Percentiles rank a stretch among this genome's conserved stretches.
These are phyloP conservation scores for Lasiosphaeris hirsuta DNA, from an alignment of 495 filamentous ascomycete genomes.

Conservation along the genomic window DNA sequence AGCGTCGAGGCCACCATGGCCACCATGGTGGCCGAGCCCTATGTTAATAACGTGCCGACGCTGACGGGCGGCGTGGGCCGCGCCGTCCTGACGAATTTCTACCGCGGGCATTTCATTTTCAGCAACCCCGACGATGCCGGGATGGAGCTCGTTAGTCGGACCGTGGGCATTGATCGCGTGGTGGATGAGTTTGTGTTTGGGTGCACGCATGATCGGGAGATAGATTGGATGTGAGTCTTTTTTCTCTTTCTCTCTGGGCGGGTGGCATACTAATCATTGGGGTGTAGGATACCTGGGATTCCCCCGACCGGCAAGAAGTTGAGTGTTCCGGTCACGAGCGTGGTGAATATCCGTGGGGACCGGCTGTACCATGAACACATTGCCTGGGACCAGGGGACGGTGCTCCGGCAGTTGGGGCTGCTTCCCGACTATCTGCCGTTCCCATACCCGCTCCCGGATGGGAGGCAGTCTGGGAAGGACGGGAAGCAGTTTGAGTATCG, in stretches of 20 bases:
- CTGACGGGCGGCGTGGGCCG: conserved; percentile 71
- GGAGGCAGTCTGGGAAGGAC: conserved; percentile 1
- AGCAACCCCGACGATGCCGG: conserved; percentile 63
- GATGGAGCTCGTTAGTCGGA: conserved; percentile 70
- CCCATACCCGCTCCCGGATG: conserved; percentile 50
- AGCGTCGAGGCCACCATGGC: conserved; percentile 54
- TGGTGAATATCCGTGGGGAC: conserved; percentile 71
- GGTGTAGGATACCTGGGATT: conserved; percentile 60
- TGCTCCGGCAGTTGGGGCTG: conserved; percentile 73
- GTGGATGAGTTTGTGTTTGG: conserved; percentile 56
- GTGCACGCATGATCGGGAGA: conserved; percentile 67
- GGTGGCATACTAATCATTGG: neutral
- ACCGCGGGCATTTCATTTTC: conserved; percentile 70
- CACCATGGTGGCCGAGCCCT: conserved; percentile 58
- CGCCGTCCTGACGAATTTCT: conserved; percentile 65
- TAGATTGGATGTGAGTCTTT: conserved; percentile 67
- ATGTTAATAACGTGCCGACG: conserved; percentile 58
- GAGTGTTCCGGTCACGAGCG: conserved; percentile 68
- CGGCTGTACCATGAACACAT: conserved; percentile 79
- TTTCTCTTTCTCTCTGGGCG: neutral
- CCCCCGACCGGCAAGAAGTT: conserved; percentile 65
- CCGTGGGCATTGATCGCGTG: conserved; percentile 54
- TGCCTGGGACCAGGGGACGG: conserved; percentile 83
- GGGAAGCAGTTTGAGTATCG: conserved; percentile 55
- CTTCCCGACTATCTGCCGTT: conserved; percentile 59